Conservation (phyloP, 2,329 filamentous ascomycete genomes). For the Ceratocystis cubensis region DNA sequence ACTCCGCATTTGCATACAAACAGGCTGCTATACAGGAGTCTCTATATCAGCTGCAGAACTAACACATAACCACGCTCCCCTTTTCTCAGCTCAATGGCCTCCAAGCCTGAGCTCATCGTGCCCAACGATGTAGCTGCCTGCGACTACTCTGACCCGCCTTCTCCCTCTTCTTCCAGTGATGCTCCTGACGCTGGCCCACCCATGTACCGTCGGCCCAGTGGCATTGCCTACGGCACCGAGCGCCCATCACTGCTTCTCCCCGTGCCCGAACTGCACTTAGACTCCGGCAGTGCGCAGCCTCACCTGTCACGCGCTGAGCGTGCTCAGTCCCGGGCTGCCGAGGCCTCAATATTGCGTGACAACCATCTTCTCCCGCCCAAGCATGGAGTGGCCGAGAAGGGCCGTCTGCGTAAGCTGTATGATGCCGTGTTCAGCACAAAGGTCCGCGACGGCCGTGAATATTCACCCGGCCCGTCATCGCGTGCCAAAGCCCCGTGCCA, state of each 20-base stretch:
- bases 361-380: constrained; percentile 55
- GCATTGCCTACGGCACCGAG: constrained; percentile 59
- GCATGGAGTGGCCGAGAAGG: constrained; percentile 24
- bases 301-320: constrained; percentile 42
- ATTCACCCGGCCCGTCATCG: constrained; percentile 16
- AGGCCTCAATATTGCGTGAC: constrained; percentile 49
- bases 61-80: neutral
- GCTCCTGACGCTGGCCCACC: constrained; percentile 31
- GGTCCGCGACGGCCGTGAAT: constrained; percentile 19
- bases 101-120: constrained; percentile 30
- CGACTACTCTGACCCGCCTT: constrained; percentile 20
- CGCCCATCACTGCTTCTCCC: constrained; percentile 50
- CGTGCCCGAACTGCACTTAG: constrained; percentile 37
- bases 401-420: constrained; percentile 32
- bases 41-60: neutral
- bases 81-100: constrained; percentile 18
- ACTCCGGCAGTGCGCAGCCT: constrained; percentile 31
- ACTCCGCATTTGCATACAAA: neutral
- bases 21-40: neutral
- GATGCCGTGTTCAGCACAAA: constrained; percentile 45
- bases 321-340: constrained; percentile 44
- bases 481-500: neutral
- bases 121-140: constrained; percentile 28
- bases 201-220: constrained; percentile 64
- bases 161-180: constrained; percentile 25